Percentiles rank a stretch among this genome's conserved stretches.
These are phyloP conservation scores for Pharus latifolius DNA, from an alignment of 176 grass and related monocot species.

Conservation along the genomic window DNA sequence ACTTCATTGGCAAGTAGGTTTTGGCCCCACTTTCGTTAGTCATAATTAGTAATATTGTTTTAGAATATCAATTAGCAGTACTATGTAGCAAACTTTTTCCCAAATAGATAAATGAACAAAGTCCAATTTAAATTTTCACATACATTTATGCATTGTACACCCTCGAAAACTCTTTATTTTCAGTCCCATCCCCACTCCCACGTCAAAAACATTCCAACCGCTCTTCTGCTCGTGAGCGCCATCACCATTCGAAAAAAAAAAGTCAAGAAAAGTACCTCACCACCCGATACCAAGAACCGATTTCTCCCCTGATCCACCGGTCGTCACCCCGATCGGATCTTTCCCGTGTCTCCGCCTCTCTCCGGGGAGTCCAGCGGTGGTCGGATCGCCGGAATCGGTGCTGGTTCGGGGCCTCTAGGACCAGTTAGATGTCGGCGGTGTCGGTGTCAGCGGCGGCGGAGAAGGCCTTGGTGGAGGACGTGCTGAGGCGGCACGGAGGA, in stretches of 20 bases:
- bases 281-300: not conserved
- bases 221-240: conserved; percentile 28
- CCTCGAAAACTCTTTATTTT: fast-evolving
- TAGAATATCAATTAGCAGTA: too few species aligned
- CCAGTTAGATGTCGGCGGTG: not conserved
- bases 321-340: not conserved
- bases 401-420: not conserved
- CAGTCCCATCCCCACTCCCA: not conserved
- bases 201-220: conserved; percentile 27
- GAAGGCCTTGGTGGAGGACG: not conserved
- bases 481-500: conserved; percentile 5
- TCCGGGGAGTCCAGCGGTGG: not conserved
- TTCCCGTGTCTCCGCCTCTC: not conserved
- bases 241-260: conserved; percentile 39
- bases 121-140: too few species aligned
- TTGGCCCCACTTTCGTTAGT: too few species aligned
- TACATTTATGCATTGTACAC: not conserved
- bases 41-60: too few species aligned
- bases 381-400: not conserved
- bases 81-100: too few species aligned
- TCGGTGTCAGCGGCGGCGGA: not conserved
- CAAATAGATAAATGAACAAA: too few species aligned
- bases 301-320: not conserved
- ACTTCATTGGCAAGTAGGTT: too few species aligned
- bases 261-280: conserved; percentile 11